Conservation (phyloP, 163 green algal genomes). For the Smithsoniella earleae region DNA sequence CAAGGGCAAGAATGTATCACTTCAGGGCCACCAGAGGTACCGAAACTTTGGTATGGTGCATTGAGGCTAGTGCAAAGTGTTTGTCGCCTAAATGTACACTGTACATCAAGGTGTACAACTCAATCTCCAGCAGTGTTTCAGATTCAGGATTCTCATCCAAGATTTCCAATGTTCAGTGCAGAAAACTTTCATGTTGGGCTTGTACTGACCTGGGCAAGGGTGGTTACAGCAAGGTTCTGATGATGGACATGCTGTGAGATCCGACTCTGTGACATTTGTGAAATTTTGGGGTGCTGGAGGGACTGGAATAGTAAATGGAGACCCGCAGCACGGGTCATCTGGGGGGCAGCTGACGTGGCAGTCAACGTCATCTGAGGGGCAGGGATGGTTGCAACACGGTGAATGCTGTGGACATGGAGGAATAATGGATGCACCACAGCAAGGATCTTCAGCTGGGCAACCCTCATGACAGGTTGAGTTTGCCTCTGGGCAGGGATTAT, state of each 20-base stretch:
- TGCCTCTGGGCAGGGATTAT: too few relatives aligned
- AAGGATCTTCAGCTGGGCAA: not conserved
- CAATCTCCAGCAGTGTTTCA: too few relatives aligned
- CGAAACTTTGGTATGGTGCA: too few relatives aligned
- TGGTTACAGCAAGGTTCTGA: not conserved
- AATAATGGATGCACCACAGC: not conserved
- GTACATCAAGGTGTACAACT: not conserved
- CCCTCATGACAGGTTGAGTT: too few relatives aligned
- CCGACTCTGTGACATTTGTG: too few relatives aligned
- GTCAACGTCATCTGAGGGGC: not conserved
- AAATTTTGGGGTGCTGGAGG: too few relatives aligned
- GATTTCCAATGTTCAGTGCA: not conserved
- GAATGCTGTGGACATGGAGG: not conserved
- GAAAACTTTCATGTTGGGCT: not conserved
- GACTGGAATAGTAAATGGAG: too few relatives aligned
- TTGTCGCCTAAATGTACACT: not conserved
- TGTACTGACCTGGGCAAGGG: not conserved
- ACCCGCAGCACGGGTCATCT: not conserved
- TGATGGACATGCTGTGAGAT: too few relatives aligned
- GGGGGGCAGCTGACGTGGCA: not conserved
- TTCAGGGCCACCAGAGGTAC: too few relatives aligned
- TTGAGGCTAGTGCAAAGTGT: not conserved
- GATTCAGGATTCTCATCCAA: too few relatives aligned
- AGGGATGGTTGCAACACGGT: slow-evolving; percentile 27
- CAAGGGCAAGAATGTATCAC: too few relatives aligned